Percentiles rank a stretch among this genome's conserved stretches.
Conservation (phyloP, 192 early-diverging fungal species). For the Haplosporangium gracile region DNA sequence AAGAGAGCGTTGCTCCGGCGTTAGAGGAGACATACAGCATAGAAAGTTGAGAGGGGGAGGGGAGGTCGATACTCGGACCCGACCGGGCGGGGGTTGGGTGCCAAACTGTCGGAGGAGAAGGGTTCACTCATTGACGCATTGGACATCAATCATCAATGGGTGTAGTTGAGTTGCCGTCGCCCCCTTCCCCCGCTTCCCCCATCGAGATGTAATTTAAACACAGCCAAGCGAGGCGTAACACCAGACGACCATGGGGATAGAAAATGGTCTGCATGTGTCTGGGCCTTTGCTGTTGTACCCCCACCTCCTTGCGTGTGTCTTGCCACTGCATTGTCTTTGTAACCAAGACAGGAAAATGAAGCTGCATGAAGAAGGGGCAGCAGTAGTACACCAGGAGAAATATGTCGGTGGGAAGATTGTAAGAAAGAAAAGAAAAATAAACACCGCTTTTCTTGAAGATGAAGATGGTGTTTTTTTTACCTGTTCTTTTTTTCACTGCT, state of each 20-base stretch:
- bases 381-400: not conserved
- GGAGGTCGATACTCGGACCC: not conserved
- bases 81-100: not conserved
- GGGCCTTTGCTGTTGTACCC: not conserved
- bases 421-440: not conserved
- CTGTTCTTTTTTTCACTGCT: not conserved
- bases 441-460: not conserved
- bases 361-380: not conserved
- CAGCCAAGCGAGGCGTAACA: not conserved
- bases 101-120: not conserved
- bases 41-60: not conserved
- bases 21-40: not conserved
- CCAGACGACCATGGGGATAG: not conserved
- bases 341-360: not conserved
- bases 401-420: not conserved
- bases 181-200: not conserved
- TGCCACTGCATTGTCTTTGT: not conserved
- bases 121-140: not conserved
- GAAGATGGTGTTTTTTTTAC: not conserved
- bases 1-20: not conserved
- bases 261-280: slow-evolving; percentile 1
- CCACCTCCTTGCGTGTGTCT: not conserved
- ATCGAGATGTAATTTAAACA: slow-evolving; percentile 5
- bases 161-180: not conserved
- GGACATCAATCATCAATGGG: slow-evolving; percentile 1